Base-by-base conservation (phyloP, 2,329 filamentous ascomycete species). In the Elsinoe arachidis region DNA sequence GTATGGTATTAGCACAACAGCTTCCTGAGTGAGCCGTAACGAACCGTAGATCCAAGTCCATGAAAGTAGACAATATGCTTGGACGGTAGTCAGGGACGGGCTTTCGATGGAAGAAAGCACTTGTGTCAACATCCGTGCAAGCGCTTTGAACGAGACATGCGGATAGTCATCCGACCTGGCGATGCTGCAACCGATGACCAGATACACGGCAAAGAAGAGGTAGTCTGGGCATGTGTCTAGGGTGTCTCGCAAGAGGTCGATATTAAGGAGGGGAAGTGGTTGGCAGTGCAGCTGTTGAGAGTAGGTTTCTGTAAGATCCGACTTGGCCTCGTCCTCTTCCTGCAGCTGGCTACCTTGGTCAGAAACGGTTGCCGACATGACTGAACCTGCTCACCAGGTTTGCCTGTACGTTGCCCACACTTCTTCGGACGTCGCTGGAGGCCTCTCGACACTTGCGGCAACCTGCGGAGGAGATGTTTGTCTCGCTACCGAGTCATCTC, bases 221-320 rank as follows among this genome's bases (percentile, higher is more conserved):
- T 49, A 26, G 10, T 38, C 33, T 6, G 39, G 54, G n/a, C 39
- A 38, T 15, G 30, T 35, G 14, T 56, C 23, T 10, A 46, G 5
- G 9, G 34, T 30, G 9, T 34, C 30, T 2, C 38, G 33, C 10
- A 56, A 9, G 15, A 10, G 21, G 41, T 33, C 33, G 5, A 21
- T 15, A 33, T 56, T 39, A 2, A 56, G 34, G 19, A 56, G 41
- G 14, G 54, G 54, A 1, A 56, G 43, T n/a, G 54, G 54, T 37
- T 56, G 54, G 15, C 38, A 56, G 33, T 56, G 39, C 11, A 56
- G 14, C 6, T 41, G 30, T n/a, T 49, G 41, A 15, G 39, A 30
- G 33, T 56, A 56, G 11, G 37, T 47, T 5, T 35, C 41, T 1
- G n/a, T 30, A 10, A 56, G 15, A 39, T 56, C 39, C 7, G 54